Conservation (phyloP, 108 stramenopile genomes). For the Pseudonitzschia multistriata region DNA sequence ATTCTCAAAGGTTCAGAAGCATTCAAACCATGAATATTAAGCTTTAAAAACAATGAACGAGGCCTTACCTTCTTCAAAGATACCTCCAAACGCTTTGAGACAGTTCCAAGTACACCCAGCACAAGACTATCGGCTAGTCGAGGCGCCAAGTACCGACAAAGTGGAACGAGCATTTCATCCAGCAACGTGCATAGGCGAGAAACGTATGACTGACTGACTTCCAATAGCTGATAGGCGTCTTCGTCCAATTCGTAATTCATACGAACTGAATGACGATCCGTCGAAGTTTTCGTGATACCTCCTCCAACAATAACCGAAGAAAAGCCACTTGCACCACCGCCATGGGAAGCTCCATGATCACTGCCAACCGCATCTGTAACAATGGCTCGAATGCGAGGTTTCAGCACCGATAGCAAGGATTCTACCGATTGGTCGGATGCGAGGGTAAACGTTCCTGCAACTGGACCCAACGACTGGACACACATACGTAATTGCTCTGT, state of each 20-base stretch:
- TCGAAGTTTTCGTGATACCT: constrained; percentile 21
- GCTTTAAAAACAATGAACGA: neutral
- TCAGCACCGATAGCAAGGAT: constrained; percentile 58
- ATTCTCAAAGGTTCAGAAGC: too few species aligned
- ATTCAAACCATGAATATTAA: neutral
- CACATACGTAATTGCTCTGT: constrained; percentile 83
- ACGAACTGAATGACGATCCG: constrained; percentile 37
- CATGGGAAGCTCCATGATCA: constrained; percentile 40
- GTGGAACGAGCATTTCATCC: constrained; percentile 70
- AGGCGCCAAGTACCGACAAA: constrained; percentile 65
- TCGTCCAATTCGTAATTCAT: constrained; percentile 87
- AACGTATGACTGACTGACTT: constrained; percentile 81
- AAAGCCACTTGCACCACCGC: constrained; percentile 37
- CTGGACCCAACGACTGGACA: constrained; percentile 58
- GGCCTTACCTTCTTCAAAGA: constrained; percentile 66
- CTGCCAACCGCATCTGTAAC: constrained; percentile 80
- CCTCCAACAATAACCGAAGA: constrained; percentile 51
- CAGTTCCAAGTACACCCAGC: constrained; percentile 65
- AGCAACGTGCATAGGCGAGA: constrained; percentile 58
- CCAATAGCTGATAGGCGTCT: constrained; percentile 67
- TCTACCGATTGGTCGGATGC: constrained; percentile 62
- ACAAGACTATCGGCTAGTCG: constrained; percentile 63
- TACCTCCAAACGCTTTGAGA: constrained; percentile 70
- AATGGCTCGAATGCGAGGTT: constrained; percentile 71
- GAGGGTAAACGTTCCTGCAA: constrained; percentile 55